A percentile compares a stretch with the other conserved stretches of the same genome.
These are phyloP conservation scores for Hypoxylon sp. DNA, from an alignment of 2,329 filamentous ascomycete species.

Conservation along the genomic window DNA sequence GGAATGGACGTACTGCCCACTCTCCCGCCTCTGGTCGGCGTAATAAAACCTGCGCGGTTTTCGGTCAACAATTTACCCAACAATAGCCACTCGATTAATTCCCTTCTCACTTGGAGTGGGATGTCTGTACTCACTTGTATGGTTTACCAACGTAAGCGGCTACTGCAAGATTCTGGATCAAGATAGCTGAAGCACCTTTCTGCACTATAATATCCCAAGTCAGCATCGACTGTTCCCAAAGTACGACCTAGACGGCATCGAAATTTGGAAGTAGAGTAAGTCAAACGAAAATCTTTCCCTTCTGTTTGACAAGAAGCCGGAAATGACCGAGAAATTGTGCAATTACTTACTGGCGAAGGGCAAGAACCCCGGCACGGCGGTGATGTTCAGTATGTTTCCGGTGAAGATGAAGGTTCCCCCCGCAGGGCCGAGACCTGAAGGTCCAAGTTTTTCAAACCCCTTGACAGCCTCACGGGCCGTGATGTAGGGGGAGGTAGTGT, in stretches of 20 bases:
- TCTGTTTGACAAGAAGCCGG: not conserved
- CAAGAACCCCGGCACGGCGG: slow-evolving; percentile 34
- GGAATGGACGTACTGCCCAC: slow-evolving; percentile 28
- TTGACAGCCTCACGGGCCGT: slow-evolving; percentile 42
- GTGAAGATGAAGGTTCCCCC: slow-evolving; percentile 50
- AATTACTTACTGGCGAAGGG: slow-evolving; percentile 39
- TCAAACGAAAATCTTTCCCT: not conserved
- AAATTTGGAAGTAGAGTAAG: not conserved
- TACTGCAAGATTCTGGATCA: slow-evolving; percentile 45
- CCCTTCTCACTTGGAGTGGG: not conserved
- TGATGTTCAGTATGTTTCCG: slow-evolving; percentile 48
- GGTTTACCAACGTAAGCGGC: slow-evolving; percentile 42
- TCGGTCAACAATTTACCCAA: slow-evolving; percentile 2
- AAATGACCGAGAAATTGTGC: not conserved
- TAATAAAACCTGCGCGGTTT: slow-evolving; percentile 42
- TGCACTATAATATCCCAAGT: slow-evolving; percentile 29
- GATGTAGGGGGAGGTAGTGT: slow-evolving; percentile 26
- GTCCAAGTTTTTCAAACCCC: slow-evolving; percentile 42
- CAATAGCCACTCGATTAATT: not conserved
- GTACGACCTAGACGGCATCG: not conserved
- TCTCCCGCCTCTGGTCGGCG: slow-evolving; percentile 37
- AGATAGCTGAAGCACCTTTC: slow-evolving; percentile 42
- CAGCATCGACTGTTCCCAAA: not conserved
- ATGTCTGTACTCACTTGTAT: slow-evolving; percentile 47
- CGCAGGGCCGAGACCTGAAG: slow-evolving; percentile 31